Percentiles rank a stretch among this genome's conserved stretches.
Evolutionary conservation across 2,329 filamentous ascomycete genomes (phyloP).

Genomic region (Sclerotinia spermophila): DNA sequence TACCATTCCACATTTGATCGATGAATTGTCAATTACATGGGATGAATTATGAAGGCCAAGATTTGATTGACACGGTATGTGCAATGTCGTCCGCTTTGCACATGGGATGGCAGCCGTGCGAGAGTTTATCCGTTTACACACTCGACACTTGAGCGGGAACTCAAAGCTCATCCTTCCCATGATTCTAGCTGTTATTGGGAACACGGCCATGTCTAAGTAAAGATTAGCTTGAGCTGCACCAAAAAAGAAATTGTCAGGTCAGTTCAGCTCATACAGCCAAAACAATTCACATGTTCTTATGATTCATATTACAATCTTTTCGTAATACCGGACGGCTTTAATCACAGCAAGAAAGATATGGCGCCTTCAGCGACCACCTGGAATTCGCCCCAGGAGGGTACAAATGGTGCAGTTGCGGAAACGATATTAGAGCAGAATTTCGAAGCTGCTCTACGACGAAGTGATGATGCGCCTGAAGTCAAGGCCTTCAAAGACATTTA

Average conservation of each 20-base stretch:
- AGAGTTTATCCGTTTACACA: background rate
- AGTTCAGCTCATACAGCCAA: background rate
- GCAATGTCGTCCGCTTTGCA: constrained; percentile 2
- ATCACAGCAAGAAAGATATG: constrained; percentile 21
- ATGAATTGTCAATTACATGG: background rate
- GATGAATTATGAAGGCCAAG: constrained; percentile 8
- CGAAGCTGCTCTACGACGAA: background rate
- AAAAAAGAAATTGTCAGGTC: background rate
- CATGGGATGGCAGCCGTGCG: constrained; percentile 16
- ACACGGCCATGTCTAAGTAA: background rate
- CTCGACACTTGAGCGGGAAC: background rate
- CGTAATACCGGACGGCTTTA: constrained; percentile 20
- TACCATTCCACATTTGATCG: background rate
- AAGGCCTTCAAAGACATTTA: constrained; percentile 15
- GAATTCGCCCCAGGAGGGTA: constrained; percentile 24
- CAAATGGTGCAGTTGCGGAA: constrained; percentile 8
- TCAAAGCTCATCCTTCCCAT: background rate
- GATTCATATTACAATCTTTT: background rate
- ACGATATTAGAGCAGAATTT: constrained; percentile 1
- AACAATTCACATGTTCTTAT: background rate
- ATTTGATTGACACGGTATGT: background rate
- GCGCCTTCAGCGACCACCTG: constrained; percentile 35
- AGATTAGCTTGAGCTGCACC: background rate
- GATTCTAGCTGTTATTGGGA: background rate
- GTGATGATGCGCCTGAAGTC: constrained; percentile 3